Percentiles rank a stretch among this genome's conserved stretches.
These are phyloP conservation scores for Nepenthes gracilis DNA, from an alignment of 148 eudicot genomes.

Conservation along the genomic window DNA sequence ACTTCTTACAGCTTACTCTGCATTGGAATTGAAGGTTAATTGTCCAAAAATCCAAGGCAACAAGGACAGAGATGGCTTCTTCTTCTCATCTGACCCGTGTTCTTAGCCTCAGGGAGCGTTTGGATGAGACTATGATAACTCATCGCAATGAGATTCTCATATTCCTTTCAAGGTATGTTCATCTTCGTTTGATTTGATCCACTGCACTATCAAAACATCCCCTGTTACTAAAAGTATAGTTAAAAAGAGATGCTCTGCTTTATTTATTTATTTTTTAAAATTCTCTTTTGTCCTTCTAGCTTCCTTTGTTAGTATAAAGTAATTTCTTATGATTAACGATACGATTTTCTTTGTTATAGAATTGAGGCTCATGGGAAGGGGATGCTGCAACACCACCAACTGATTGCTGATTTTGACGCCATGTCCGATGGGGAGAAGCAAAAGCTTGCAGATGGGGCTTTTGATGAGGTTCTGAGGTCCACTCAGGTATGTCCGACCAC, in stretches of 20 bases:
- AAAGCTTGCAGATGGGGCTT: conserved; percentile 5
- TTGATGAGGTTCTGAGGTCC: conserved; percentile 7
- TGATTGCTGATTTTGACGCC: conserved; percentile 17
- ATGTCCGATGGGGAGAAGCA: background rate
- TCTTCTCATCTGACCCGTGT: conserved; percentile 7
- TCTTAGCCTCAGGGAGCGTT: conserved; percentile 9
- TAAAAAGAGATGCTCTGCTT: no score
- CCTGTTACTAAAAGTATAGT: background rate
- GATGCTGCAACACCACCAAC: conserved; percentile 16
- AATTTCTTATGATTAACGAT: background rate
- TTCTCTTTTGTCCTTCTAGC: background rate
- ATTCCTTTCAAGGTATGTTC: conserved; percentile 21
- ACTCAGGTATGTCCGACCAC: conserved; percentile 1
- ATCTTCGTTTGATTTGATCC: background rate
- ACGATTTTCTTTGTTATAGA: conserved; percentile 5
- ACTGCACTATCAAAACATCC: background rate
- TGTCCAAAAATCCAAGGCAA: no score
- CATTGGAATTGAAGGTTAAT: no score
- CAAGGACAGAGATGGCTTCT: conserved; percentile 1
- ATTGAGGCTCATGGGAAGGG: conserved; percentile 19
- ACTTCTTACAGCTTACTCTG: no score
- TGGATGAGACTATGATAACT: conserved; percentile 13
- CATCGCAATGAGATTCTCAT: conserved; percentile 20
- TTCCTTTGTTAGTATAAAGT: background rate
- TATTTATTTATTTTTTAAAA: no score